phyloP scores from a whole-genome alignment of 768 basidiomycete species.

The Termitomyces sp. region DNA sequence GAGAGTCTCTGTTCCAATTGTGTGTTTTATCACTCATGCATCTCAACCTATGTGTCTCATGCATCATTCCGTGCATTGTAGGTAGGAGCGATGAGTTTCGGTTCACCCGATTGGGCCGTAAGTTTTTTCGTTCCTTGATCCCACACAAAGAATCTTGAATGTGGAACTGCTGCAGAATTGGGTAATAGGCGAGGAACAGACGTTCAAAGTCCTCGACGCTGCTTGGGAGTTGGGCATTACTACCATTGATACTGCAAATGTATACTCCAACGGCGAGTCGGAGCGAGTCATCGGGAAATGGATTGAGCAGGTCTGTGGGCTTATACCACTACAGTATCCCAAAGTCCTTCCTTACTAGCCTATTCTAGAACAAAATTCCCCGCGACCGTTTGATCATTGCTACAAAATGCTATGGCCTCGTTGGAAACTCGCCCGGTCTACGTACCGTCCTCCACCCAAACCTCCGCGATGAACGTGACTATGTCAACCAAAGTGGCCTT shows the following conservation, averaged over 20 bases:
- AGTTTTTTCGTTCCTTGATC: neutral
- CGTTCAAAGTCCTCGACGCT: slow-evolving; percentile 37
- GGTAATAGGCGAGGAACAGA: slow-evolving; percentile 43
- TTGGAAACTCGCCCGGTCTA: neutral
- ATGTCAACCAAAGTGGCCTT: slow-evolving; percentile 14
- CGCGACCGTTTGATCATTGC: slow-evolving; percentile 10
- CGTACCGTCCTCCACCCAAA: neutral
- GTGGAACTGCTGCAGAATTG: slow-evolving; percentile 26
- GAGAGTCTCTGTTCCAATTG: slow-evolving; percentile 11
- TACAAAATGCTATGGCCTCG: slow-evolving; percentile 9
- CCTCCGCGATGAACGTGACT: slow-evolving; percentile 6
- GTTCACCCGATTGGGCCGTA: slow-evolving; percentile 10
- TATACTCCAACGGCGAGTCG: slow-evolving; percentile 32
- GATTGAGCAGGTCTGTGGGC: slow-evolving; percentile 23
- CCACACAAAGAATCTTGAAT: slow-evolving; percentile 14
- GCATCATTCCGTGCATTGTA: neutral
- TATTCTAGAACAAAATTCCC: slow-evolving; percentile 6
- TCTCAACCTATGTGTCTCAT: neutral
- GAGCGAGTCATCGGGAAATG: slow-evolving; percentile 38
- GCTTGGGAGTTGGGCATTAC: slow-evolving; percentile 37
- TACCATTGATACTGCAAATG: slow-evolving; percentile 32
- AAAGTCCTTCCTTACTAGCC: slow-evolving; percentile 4
- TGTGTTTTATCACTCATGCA: neutral
- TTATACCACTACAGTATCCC: neutral
- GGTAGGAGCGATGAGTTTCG: slow-evolving; percentile 13